Evolutionary conservation across 2,329 filamentous ascomycete genomes (phyloP).

Genomic region (Trichoderma endophyticum): DNA sequence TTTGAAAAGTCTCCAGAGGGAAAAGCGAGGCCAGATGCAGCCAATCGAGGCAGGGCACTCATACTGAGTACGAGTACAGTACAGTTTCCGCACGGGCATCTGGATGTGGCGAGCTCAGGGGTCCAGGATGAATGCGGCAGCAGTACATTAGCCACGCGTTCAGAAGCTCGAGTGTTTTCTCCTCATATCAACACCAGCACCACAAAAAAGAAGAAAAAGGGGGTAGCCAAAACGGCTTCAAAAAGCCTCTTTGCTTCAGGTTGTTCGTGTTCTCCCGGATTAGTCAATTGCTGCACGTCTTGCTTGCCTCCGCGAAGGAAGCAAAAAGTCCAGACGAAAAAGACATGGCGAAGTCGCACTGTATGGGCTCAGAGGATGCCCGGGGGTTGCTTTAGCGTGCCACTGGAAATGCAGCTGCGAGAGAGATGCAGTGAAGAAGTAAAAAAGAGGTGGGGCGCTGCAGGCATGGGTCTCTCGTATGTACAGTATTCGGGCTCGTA

Average conservation of each 20-base stretch:
- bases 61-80: not conserved
- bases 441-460: not conserved
- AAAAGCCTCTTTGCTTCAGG: not conserved
- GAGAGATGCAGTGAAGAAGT: slow-evolving; percentile 10
- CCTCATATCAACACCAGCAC: not conserved
- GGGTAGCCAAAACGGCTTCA: not conserved
- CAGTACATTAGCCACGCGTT: not conserved
- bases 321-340: not conserved
- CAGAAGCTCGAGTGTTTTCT: not conserved
- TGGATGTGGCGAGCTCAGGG: not conserved
- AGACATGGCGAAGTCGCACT: not conserved
- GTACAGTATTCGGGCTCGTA: not conserved
- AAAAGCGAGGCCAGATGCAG: not conserved
- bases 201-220: not conserved
- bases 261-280: not conserved
- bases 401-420: slow-evolving; percentile 16
- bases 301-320: not conserved
- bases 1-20: not conserved
- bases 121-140: not conserved
- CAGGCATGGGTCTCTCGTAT: not conserved
- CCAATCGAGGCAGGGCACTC: not conserved
- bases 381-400: slow-evolving; percentile 17
- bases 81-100: not conserved
- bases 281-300: not conserved
- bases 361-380: slow-evolving; percentile 2